Conservation (phyloP, 495 filamentous ascomycete species). For the Friedmanniomyces endolithicus region DNA sequence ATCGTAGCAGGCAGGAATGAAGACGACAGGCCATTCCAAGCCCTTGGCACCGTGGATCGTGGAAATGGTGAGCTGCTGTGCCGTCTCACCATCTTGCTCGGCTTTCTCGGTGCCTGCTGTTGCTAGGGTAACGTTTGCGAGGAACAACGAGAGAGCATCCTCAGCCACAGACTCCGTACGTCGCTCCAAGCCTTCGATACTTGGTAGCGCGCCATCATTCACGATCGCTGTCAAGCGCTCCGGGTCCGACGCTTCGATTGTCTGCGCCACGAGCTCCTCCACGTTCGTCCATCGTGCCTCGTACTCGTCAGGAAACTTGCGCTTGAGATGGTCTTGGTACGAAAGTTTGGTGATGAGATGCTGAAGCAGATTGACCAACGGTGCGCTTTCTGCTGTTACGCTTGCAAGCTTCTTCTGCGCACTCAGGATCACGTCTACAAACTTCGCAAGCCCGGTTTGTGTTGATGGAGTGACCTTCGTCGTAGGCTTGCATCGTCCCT, state of each 20-base stretch:
- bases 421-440: conserved; percentile 51
- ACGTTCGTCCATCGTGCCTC: conserved; percentile 85
- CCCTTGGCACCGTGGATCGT: conserved; percentile 97
- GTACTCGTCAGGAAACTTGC: conserved; percentile 53
- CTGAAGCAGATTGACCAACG: conserved; percentile 59
- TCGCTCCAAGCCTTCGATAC: conserved; percentile 65
- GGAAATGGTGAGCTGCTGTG: conserved; percentile 70
- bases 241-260: conserved; percentile 47
- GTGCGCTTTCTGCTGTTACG: conserved; percentile 29
- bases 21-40: conserved; percentile 94
- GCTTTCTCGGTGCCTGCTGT: conserved; percentile 47
- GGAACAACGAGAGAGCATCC: conserved; percentile 62
- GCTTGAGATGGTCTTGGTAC: conserved; percentile 60
- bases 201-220: conserved; percentile 59
- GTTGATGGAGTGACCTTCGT: conserved; percentile 56
- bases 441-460: conserved; percentile 50
- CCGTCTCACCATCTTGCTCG: conserved; percentile 42
- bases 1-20: conserved; percentile 81
- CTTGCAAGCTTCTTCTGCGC: conserved; percentile 47
- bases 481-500: conserved; percentile 52
- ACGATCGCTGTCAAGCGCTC: conserved; percentile 33
- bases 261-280: conserved; percentile 70
- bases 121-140: conserved; percentile 80
- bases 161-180: conserved; percentile 42
- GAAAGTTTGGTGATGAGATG: conserved; percentile 59